Percentiles rank a stretch among this genome's conserved stretches.
These are phyloP conservation scores for Veloboletus limbatus DNA, from an alignment of 1,284 basidiomycete genomes.

Conservation along the genomic window DNA sequence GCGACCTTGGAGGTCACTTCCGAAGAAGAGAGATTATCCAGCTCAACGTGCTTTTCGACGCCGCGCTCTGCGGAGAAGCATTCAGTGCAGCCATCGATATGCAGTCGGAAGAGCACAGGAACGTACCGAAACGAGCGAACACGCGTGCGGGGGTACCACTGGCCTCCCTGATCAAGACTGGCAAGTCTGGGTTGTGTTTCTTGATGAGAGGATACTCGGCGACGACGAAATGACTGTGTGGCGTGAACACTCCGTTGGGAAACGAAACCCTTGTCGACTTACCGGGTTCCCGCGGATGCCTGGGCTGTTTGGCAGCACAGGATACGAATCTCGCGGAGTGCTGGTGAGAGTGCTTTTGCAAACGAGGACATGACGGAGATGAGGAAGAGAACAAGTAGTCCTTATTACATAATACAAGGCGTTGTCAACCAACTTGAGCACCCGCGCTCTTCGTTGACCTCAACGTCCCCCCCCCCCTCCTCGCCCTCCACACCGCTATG, in stretches of 20 bases:
- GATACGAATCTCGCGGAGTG: constrained; percentile 83
- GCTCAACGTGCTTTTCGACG: constrained; percentile 74
- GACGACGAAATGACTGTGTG: constrained; percentile 76
- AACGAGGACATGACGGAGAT: constrained; percentile 51
- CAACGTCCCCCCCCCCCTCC: constrained; percentile 6
- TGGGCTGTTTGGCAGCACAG: constrained; percentile 81
- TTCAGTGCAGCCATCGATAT: constrained; percentile 15
- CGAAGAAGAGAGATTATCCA: constrained; percentile 71
- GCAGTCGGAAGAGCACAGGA: constrained; percentile 11
- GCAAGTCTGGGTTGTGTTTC: constrained; percentile 86
- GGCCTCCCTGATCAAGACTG: constrained; percentile 90
- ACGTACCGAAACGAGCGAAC: constrained; percentile 90
- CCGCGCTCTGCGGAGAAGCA: constrained; percentile 56
- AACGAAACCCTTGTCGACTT: constrained; percentile 25
- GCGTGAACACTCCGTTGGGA: constrained; percentile 8
- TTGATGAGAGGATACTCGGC: constrained; percentile 82
- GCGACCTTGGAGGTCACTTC: constrained; percentile 72
- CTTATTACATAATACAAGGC: constrained; percentile 27
- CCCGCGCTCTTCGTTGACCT: constrained; percentile 13
- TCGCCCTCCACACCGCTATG: constrained; percentile 35
- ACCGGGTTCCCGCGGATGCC: constrained; percentile 85
- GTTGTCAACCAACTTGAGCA: constrained; percentile 1
- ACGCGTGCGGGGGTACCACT: constrained; percentile 81
- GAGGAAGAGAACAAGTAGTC: constrained; percentile 9
- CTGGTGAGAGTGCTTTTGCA: constrained; percentile 76